A percentile compares a stretch with the other conserved stretches of the same genome.
phyloP scores from a whole-genome alignment of 139 green algal genomes.

The Haematococcus sp. region DNA sequence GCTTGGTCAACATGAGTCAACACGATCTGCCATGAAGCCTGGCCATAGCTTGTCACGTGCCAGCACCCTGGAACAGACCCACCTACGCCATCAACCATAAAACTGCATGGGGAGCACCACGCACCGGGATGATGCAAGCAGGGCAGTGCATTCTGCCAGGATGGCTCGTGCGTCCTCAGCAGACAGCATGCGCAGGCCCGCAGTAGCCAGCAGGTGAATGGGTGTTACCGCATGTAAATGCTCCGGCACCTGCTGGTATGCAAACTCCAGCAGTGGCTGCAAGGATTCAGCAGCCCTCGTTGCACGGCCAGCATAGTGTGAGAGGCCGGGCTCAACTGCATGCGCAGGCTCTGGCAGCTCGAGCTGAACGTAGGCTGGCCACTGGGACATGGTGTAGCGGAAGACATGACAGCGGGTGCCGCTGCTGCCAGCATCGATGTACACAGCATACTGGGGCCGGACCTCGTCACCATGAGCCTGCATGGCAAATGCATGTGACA shows the following conservation, averaged over 20 bases:
- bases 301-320: slow-evolving; percentile 22
- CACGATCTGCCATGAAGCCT: too few relatives aligned
- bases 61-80: background rate
- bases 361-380: slow-evolving; percentile 35
- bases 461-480: too few relatives aligned
- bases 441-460: slow-evolving; percentile 2
- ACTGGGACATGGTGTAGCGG: slow-evolving; percentile 15
- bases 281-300: slow-evolving; percentile 27
- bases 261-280: slow-evolving; percentile 40
- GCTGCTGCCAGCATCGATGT: slow-evolving; percentile 50
- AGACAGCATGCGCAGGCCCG: slow-evolving; percentile 48
- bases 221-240: slow-evolving; percentile 24
- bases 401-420: slow-evolving; percentile 53
- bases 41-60: background rate
- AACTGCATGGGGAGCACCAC: background rate
- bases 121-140: slow-evolving; percentile 26
- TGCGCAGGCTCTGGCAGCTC: slow-evolving; percentile 40
- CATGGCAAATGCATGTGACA: too few relatives aligned
- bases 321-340: slow-evolving; percentile 43
- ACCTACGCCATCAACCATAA: background rate
- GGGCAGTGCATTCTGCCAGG: slow-evolving; percentile 27
- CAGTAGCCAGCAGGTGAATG: slow-evolving; percentile 52
- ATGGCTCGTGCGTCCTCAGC: slow-evolving; percentile 19
- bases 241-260: slow-evolving; percentile 29
- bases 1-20: too few relatives aligned